Base-by-base conservation (phyloP, 1,139 yeast species). In the Candida labiduridarum region DNA sequence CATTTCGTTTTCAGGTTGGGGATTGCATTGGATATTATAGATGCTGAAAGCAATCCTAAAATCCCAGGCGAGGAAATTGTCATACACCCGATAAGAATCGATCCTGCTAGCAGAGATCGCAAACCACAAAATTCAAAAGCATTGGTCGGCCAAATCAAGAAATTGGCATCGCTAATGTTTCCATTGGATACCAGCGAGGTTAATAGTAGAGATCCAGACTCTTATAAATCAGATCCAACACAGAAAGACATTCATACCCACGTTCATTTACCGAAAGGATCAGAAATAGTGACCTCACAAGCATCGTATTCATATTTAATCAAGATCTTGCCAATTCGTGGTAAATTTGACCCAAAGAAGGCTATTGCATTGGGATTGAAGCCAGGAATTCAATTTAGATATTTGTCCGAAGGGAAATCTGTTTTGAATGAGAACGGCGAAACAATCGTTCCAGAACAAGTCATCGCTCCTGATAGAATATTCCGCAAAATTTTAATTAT, bases 1-100 rank as follows among this genome's bases (percentile, higher is more conserved):
- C 84, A 84, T 55, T 92, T 92, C 68, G 90, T 91, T n/a, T 90
- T 89, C 65, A 79, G 97, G 57, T 81, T 84, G 57, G 95, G 95
- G 2, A 80, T 89, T 46, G 76, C 79, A 41, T 65, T 90, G 49
- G 69, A 67, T n/a, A 69, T 82, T 9, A 66, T 68, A 5, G 72
- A 78, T 18, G 62, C 78, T 1, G 63, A 64, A 2, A 69, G 75
- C 12, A 64, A 66, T 3, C 62, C 67, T 4, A 56, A 70, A 2
- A 74, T 77, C 44, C 76, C 76, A 7, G 89, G 85, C 59, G 79
- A 82, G 10, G 71, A 74, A 41, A 62, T 89, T 46, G 67, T 69
- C 1, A 80, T 89, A 2, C 74, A 68, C 25, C 80, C 92, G 0
- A 71, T 89, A 4, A 72, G 70, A 36, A 72, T 79, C 11, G 51